These are phyloP conservation scores for Cordyceps tenuipes DNA, from an alignment of 2,329 filamentous ascomycete species.

Conservation along the genomic window DNA sequence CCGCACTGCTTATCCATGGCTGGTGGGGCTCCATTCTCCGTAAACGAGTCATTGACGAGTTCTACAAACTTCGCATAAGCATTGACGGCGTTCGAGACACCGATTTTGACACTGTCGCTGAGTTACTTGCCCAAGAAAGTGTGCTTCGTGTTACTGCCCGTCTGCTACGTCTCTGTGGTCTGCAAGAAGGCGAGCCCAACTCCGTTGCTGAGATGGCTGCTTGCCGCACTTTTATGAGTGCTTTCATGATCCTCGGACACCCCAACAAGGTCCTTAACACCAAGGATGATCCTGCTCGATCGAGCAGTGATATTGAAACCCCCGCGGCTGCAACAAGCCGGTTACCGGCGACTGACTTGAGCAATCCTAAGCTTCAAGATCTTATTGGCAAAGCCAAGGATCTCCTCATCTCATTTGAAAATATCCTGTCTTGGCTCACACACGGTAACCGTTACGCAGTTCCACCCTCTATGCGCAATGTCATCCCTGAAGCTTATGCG, in stretches of 20 bases:
- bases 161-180: constrained; percentile 60
- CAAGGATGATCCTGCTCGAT: constrained; percentile 31
- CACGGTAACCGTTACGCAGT: constrained; percentile 59
- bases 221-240: constrained; percentile 68
- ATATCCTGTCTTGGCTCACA: constrained; percentile 57
- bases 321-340: constrained; percentile 42
- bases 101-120: constrained; percentile 66
- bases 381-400: constrained; percentile 72
- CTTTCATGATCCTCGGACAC: constrained; percentile 72
- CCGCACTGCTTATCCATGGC: constrained; percentile 58
- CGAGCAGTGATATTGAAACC: constrained; percentile 43
- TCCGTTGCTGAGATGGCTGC: constrained; percentile 61
- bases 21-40: constrained; percentile 58
- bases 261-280: constrained; percentile 70
- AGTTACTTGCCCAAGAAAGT: constrained; percentile 56
- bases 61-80: constrained; percentile 57
- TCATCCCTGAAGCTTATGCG: constrained; percentile 61
- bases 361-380: constrained; percentile 58
- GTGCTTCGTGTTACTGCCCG: constrained; percentile 59
- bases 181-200: constrained; percentile 55
- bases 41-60: constrained; percentile 54
- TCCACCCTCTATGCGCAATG: constrained; percentile 51
- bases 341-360: constrained; percentile 38
- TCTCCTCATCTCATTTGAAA: constrained; percentile 70
- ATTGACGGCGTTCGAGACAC: constrained; percentile 63